phyloP scores from a whole-genome alignment of 139 green algal species.

The Asterochloris sp. region DNA sequence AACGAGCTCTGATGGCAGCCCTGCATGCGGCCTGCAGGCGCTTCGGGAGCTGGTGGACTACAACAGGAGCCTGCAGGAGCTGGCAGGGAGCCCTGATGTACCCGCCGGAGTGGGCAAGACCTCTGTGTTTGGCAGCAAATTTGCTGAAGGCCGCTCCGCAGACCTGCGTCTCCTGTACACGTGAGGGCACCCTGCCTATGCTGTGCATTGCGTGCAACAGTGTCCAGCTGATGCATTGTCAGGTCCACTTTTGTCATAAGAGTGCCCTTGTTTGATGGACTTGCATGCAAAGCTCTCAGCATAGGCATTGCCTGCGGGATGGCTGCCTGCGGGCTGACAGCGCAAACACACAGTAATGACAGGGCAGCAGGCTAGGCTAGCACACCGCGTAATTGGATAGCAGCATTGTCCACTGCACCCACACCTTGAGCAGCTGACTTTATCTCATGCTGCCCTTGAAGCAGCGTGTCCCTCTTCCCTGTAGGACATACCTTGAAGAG shows the following conservation, averaged over 20 bases:
- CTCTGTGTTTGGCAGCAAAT: slow-evolving; percentile 35
- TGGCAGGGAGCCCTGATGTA: slow-evolving; percentile 33
- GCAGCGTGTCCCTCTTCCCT: neutral
- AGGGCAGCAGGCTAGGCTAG: too few relatives aligned
- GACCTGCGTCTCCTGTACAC: slow-evolving; percentile 48
- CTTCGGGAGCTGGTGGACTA: slow-evolving; percentile 46
- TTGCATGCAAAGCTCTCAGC: too few relatives aligned
- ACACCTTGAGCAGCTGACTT: too few relatives aligned
- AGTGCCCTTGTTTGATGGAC: too few relatives aligned
- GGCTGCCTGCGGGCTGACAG: too few relatives aligned
- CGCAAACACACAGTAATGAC: too few relatives aligned
- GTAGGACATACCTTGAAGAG: slow-evolving; percentile 66
- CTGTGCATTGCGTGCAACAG: slow-evolving; percentile 16
- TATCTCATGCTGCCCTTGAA: neutral
- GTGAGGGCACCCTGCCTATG: slow-evolving; percentile 15
- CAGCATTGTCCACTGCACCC: too few relatives aligned
- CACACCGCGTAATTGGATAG: too few relatives aligned
- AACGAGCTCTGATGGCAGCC: too few relatives aligned
- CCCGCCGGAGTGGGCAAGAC: slow-evolving; percentile 42
- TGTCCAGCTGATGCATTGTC: too few relatives aligned
- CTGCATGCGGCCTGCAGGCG: slow-evolving; percentile 16
- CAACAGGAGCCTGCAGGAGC: slow-evolving; percentile 39
- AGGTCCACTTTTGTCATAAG: too few relatives aligned
- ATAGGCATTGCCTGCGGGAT: too few relatives aligned
- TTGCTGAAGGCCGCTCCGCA: slow-evolving; percentile 6